These are phyloP conservation scores for Lasiodiplodia sp. DNA, from an alignment of 2,329 filamentous ascomycete species.

Conservation along the genomic window DNA sequence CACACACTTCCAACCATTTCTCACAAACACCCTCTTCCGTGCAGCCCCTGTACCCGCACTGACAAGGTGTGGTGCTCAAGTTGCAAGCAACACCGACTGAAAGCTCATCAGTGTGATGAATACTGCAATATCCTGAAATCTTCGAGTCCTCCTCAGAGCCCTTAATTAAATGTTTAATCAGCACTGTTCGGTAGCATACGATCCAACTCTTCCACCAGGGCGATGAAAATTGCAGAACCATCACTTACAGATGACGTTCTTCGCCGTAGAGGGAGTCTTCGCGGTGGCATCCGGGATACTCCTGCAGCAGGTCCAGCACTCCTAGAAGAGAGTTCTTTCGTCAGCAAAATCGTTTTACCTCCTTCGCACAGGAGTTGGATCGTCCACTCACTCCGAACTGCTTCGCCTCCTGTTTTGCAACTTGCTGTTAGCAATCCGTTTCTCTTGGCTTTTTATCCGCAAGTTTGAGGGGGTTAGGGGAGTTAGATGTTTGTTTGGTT, in stretches of 20 bases:
- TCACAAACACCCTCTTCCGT: too few species aligned
- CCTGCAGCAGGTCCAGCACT: not conserved
- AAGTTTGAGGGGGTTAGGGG: too few species aligned
- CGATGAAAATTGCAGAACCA: not conserved
- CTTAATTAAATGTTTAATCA: not conserved
- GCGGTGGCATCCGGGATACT: not conserved
- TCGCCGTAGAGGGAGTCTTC: not conserved
- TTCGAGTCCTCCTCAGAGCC: not conserved
- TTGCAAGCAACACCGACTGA: too few species aligned
- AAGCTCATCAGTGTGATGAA: too few species aligned
- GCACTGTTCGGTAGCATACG: not conserved
- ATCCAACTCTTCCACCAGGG: not conserved
- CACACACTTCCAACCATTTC: too few species aligned
- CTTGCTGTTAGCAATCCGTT: not conserved
- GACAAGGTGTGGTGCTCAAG: too few species aligned
- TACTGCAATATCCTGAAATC: not conserved
- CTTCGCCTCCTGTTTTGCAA: not conserved
- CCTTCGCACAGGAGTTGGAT: too few species aligned
- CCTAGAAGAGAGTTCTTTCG: not conserved
- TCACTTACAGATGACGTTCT: constrained; percentile 3
- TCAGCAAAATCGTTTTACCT: not conserved
- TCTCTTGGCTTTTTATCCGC: too few species aligned
- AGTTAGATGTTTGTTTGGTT: too few species aligned
- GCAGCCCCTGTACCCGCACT: too few species aligned
- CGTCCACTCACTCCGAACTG: not conserved